Evolutionary conservation across 495 filamentous ascomycete genomes (phyloP), one percentile per base, ranked within the genome.

Genomic region (Peziza echinospora): DNA sequence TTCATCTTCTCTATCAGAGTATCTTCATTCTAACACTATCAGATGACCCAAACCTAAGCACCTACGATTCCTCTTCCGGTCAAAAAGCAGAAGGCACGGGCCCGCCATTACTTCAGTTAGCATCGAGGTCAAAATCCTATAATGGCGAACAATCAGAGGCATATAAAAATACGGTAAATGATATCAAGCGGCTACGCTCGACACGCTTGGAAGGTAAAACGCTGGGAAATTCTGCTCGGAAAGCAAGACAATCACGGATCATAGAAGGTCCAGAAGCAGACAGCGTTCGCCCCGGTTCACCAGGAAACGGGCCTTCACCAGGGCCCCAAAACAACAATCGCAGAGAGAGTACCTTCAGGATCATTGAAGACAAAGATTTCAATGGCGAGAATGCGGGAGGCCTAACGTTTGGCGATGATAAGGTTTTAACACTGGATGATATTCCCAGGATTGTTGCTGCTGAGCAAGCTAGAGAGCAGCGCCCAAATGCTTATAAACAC

Each of bases 361-460:
- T 94, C 55, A 76, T 93, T 0, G 83, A 93, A 58, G 87, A 93
- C 55, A 75, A 73, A 34, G 82, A 87, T 51, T 68, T 67, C 26
- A 77, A 76, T 49, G 74, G 77, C 23, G 30, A 37, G 34, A 68
- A 71, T n/a, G 71, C 73, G 21, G 76, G 73, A 21, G 78, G 84
- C 46, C 66, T 84, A 50, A 82, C 82, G 41, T 82, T 97, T 52
- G 83, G 82, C n/a, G 73, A 82, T 52, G 80, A 87, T 48, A 84
- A 94, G 65, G 82, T 83, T 11, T 67, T 96, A 26, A 93, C 85
- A 5, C 66, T 99, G 47, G 89, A 96, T 61, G 89, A 99, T 58
- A 94, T 99, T 50, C 87, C 89, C n/a, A 71, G 87, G 50, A 91
- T 99, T 51, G 83, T 94, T 39, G 89, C 89, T 2, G 83, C 87